Evolutionary conservation across 257 asterid species (phyloP).

Genomic region (Scutellaria minor): DNA sequence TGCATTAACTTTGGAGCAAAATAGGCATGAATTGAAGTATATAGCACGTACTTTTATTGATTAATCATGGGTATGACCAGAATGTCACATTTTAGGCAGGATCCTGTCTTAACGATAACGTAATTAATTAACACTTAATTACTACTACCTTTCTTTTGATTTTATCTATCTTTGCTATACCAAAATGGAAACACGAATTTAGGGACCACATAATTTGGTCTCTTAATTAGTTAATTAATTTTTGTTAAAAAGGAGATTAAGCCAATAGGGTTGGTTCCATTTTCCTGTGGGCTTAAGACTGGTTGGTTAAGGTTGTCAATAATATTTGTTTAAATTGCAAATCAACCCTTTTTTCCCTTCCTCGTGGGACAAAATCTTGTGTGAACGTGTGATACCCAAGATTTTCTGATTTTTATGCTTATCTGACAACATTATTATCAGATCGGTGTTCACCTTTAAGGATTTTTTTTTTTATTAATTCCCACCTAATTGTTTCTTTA

Average conservation of each 20-base stretch:
- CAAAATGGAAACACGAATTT: conserved; percentile 55
- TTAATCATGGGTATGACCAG: conserved; percentile 45
- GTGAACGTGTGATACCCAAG: conserved; percentile 44
- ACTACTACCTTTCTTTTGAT: not conserved
- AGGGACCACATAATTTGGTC: conserved; percentile 86
- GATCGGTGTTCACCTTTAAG: not conserved
- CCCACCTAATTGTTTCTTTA: no score
- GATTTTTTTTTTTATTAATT: not conserved
- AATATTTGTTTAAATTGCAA: not conserved
- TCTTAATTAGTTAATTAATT: conserved; percentile 35
- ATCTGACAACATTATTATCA: conserved; percentile 30
- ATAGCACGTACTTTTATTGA: conserved; percentile 43
- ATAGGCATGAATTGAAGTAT: conserved; percentile 43
- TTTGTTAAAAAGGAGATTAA: conserved; percentile 10
- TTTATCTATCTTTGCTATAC: conserved; percentile 41
- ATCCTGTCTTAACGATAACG: conserved; percentile 54
- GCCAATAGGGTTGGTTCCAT: conserved; percentile 30
- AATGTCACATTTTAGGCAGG: conserved; percentile 54
- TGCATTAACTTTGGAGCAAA: conserved; percentile 36
- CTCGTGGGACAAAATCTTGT: conserved; percentile 49
- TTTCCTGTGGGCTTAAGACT: conserved; percentile 42
- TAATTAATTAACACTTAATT: conserved; percentile 40
- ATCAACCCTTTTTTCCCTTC: conserved; percentile 28
- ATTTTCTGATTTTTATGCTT: conserved; percentile 17
- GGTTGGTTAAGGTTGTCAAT: conserved; percentile 13